Conservation (phyloP, 345 rosid genomes). For the Hibiscus tridactylites region DNA sequence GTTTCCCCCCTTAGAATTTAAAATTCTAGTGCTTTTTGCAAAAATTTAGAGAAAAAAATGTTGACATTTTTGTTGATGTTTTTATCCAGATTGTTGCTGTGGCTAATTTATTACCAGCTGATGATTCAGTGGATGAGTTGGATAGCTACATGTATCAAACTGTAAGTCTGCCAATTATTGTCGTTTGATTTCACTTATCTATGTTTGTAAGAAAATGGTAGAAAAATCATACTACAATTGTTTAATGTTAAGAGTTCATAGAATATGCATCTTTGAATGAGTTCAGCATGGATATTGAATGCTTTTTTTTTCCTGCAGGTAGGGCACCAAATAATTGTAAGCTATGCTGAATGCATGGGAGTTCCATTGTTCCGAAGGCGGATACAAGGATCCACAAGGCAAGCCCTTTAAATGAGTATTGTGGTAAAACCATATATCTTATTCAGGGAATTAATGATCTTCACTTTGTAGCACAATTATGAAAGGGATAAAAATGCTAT, state of each 20-base stretch:
- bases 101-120: conserved; percentile 80
- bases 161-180: neutral
- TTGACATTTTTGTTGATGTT: neutral
- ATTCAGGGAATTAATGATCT: neutral
- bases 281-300: neutral
- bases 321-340: conserved; percentile 82
- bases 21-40: neutral
- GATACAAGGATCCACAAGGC: conserved; percentile 81
- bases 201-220: neutral
- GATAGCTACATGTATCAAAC: conserved; percentile 69
- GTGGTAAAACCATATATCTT: conserved; percentile 14
- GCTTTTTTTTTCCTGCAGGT: conserved; percentile 34
- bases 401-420: conserved; percentile 24
- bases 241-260: neutral
- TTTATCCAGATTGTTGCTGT: conserved; percentile 64
- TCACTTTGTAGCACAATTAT: neutral
- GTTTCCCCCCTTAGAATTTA: neutral
- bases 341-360: conserved; percentile 88
- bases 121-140: conserved; percentile 82
- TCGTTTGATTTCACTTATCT: neutral
- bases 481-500: neutral
- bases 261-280: neutral
- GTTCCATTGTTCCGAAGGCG: conserved; percentile 75
- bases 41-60: neutral
- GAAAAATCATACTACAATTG: neutral